Base-by-base conservation (phyloP, 306 rosid genomes). In the Neltuma alba region DNA sequence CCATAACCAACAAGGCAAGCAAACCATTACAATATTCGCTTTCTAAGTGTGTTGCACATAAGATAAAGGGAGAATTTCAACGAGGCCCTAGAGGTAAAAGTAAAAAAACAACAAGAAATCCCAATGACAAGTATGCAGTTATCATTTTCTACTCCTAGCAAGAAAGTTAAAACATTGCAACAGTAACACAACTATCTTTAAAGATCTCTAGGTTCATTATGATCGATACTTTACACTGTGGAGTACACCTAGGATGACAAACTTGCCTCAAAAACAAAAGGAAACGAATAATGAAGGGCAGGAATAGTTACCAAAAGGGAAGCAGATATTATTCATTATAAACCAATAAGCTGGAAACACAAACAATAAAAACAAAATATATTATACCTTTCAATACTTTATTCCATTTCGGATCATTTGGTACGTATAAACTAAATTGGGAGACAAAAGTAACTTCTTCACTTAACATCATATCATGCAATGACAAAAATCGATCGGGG, bases 241-340 rank as follows among this genome's bases (percentile, higher is more conserved):
- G 87, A 81, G 79, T 91, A 82, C 84, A 82, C 84, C 84, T 79
- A 66, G 52, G 55, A n/a, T n/a, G n/a, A 21, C 72, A 79, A 81
- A 76, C 28, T 63, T 40, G 65, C 63, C 62, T 54, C 18, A 2
- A 70, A 74, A 70, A 28, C 37, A 15, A 45, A 85, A 55, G 66
- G 50, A 81, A 8, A 52, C 2, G 20, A 15, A 47, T 47, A 69
- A 61, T 31, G 28, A 50, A 21, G 69, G 42, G 7, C 3, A 5
- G 37, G 20, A 27, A 60, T 28, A 60, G 66, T 28, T 2, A 38
- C 74, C 73, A 81, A 76, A 74, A 84, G 30, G 80, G 58, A 81
- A 61, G 64, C 25, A 70, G 45, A 23, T 8, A 33, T 15, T 8
- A 33, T 15, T 33, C 36, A 37, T 11, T 60, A 80, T 55, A 79